These are phyloP conservation scores for Penicillium glabrum DNA, from an alignment of 2,329 filamentous ascomycete genomes.

Conservation along the genomic window DNA sequence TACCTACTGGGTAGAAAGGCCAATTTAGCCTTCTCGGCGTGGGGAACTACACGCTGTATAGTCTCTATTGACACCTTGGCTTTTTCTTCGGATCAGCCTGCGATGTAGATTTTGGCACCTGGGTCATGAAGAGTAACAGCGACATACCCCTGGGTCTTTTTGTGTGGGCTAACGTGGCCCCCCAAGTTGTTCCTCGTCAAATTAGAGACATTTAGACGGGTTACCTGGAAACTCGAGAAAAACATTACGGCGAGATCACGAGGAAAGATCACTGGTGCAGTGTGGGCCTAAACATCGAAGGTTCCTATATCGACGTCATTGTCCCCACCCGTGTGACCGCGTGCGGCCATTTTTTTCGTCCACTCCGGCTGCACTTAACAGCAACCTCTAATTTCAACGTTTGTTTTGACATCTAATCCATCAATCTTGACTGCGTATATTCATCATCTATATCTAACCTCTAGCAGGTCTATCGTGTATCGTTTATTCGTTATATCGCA, in stretches of 20 bases:
- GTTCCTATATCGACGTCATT: background rate
- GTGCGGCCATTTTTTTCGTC: background rate
- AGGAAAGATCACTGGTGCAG: background rate
- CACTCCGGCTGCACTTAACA: background rate
- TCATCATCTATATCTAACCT: constrained; percentile 10
- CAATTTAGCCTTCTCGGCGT: no score
- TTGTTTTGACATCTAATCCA: background rate
- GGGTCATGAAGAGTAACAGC: constrained; percentile 11
- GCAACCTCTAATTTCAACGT: background rate
- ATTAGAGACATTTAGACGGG: no score
- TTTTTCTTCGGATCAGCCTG: constrained; percentile 17
- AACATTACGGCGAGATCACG: background rate
- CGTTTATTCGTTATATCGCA: constrained; percentile 32
- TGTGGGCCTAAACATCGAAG: no score
- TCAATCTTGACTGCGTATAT: background rate
- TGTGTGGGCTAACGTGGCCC: no score
- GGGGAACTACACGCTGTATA: no score
- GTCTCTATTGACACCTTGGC: no score
- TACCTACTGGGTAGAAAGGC: no score
- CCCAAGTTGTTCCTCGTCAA: no score
- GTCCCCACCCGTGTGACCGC: background rate
- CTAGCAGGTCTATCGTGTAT: constrained; percentile 28
- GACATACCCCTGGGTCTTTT: no score
- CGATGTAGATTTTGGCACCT: constrained; percentile 21
- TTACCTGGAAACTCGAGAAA: no score